phyloP scores from a whole-genome alignment of 805 yeast genomes.

The Nakazawaea molendinolei region DNA sequence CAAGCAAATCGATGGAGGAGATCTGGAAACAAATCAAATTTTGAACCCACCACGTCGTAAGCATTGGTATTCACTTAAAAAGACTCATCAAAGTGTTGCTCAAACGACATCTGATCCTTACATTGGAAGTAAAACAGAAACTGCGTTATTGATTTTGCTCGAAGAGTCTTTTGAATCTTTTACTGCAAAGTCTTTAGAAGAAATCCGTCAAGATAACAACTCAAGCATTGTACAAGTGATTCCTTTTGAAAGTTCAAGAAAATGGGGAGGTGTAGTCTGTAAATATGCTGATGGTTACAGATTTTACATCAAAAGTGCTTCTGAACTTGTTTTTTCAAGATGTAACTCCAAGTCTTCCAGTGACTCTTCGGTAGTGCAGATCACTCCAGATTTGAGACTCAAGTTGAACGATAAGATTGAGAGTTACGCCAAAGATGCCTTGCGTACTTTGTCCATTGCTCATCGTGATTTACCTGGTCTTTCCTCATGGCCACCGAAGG shows the following conservation, averaged over 20 bases:
- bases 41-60: constrained; percentile 8
- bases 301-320: constrained; percentile 85
- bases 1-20: constrained; percentile 26
- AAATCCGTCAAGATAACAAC: constrained; percentile 30
- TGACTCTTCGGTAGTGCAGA: constrained; percentile 22
- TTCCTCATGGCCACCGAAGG: constrained; percentile 63
- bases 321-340: constrained; percentile 70
- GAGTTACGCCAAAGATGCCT: constrained; percentile 66
- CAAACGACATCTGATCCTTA: constrained; percentile 43
- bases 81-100: constrained; percentile 3
- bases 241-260: constrained; percentile 88
- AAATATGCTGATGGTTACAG: constrained; percentile 44
- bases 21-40: constrained; percentile 8
- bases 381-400: constrained; percentile 25
- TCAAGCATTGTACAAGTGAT: constrained; percentile 56
- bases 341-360: constrained; percentile 38
- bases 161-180: constrained; percentile 44
- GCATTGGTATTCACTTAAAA: constrained; percentile 13
- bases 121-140: constrained; percentile 92
- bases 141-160: constrained; percentile 74
- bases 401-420: constrained; percentile 25
- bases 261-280: constrained; percentile 84
- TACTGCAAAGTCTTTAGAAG: constrained; percentile 36
- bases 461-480: constrained; percentile 58
- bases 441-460: constrained; percentile 84